Percentiles rank a stretch among this genome's conserved stretches.
Evolutionary conservation across 2,329 filamentous ascomycete species (phyloP).

Genomic region (Nothophoma quercina): DNA sequence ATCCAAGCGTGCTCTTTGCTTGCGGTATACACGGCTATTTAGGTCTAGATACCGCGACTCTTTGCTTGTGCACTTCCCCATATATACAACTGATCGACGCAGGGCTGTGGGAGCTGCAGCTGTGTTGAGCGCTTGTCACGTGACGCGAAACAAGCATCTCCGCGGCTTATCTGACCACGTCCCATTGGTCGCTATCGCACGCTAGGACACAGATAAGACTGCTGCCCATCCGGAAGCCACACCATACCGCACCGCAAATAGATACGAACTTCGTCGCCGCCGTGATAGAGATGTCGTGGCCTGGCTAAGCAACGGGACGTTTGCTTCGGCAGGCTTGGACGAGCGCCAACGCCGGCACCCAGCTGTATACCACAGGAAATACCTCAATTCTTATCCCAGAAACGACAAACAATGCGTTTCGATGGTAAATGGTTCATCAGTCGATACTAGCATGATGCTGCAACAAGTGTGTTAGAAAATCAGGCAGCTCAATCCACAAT

Average conservation of each 20-base stretch:
- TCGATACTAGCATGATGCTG: neutral
- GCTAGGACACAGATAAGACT: slow-evolving; percentile 12
- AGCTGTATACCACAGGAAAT: neutral
- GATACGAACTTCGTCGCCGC: slow-evolving; percentile 13
- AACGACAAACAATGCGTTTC: neutral
- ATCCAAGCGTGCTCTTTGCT: neutral
- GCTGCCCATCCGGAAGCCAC: slow-evolving; percentile 3
- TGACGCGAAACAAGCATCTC: slow-evolving; percentile 15
- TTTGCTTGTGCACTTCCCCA: neutral
- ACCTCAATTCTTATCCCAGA: neutral
- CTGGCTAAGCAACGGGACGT: slow-evolving; percentile 18
- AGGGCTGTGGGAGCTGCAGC: neutral
- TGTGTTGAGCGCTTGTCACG: neutral
- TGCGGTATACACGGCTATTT: neutral
- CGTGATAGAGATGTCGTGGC: slow-evolving; percentile 1
- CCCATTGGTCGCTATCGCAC: slow-evolving; percentile 1
- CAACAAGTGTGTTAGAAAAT: neutral
- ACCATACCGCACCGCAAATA: slow-evolving; percentile 12
- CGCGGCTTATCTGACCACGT: neutral
- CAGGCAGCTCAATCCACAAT: neutral
- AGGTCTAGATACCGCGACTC: too few species aligned
- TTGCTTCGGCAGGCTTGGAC: slow-evolving; percentile 14
- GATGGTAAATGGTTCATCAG: neutral
- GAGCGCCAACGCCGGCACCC: neutral
- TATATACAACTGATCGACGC: neutral